These are phyloP conservation scores for Neofusicoccum sp. DNA, from an alignment of 2,329 filamentous ascomycete genomes.

Conservation along the genomic window DNA sequence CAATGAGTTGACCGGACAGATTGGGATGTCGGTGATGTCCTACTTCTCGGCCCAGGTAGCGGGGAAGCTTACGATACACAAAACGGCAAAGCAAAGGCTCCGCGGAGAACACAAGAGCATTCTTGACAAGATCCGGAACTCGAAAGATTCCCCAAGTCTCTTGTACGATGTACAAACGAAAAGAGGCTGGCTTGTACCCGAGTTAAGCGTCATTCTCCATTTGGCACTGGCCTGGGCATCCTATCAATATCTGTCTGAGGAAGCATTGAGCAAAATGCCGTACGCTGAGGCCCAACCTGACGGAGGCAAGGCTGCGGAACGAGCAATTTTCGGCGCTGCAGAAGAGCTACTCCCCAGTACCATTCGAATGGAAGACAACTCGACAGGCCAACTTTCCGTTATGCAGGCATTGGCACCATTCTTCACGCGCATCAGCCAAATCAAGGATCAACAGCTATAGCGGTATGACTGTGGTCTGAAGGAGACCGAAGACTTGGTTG, in stretches of 20 bases:
- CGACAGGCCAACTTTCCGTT: background rate
- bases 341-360: background rate
- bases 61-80: background rate
- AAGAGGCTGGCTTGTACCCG: background rate
- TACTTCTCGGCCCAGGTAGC: background rate
- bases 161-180: background rate
- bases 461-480: background rate
- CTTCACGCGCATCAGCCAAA: background rate
- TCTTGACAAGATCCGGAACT: background rate
- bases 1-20: background rate
- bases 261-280: background rate
- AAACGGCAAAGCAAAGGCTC: background rate
- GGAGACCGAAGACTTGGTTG: background rate
- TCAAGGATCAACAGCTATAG: background rate
- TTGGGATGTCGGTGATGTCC: background rate
- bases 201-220: background rate
- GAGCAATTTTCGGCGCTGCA: background rate
- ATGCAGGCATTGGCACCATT: background rate
- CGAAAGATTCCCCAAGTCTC: fast-evolving
- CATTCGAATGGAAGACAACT: background rate
- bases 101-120: background rate
- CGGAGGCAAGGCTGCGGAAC: background rate
- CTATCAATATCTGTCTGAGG: background rate
- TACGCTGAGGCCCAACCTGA: background rate
- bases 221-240: background rate